Percentiles rank a stretch among this genome's conserved stretches.
phyloP scores from a whole-genome alignment of 2,329 filamentous ascomycete species.

The Colletotrichum sp. region DNA sequence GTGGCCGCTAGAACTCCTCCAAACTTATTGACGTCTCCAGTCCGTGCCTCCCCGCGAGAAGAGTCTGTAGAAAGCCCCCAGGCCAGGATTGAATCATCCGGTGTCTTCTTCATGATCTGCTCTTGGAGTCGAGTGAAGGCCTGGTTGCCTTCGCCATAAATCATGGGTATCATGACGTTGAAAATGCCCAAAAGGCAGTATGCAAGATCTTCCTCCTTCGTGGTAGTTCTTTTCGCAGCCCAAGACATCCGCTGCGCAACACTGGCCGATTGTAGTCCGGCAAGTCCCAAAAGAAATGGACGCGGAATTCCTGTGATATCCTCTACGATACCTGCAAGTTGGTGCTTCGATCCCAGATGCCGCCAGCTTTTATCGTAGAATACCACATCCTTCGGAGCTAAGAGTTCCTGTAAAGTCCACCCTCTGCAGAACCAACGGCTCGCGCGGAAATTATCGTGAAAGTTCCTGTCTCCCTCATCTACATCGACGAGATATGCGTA shows the following conservation, averaged over 20 bases:
- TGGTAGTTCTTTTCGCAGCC: conserved; percentile 21
- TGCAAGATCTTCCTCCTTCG: conserved; percentile 21
- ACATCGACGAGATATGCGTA: conserved; percentile 26
- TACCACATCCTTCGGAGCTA: conserved; percentile 24
- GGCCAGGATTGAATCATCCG: conserved; percentile 25
- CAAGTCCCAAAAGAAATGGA: neutral
- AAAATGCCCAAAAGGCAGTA: conserved; percentile 27
- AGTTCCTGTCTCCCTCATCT: neutral
- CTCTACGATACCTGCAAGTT: conserved; percentile 23
- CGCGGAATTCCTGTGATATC: conserved; percentile 33
- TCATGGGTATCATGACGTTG: conserved; percentile 20
- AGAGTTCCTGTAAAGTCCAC: conserved; percentile 28
- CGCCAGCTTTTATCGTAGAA: conserved; percentile 27
- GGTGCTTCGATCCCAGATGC: conserved; percentile 12
- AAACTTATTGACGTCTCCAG: neutral
- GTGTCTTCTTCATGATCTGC: conserved; percentile 18
- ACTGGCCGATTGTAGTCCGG: conserved; percentile 8
- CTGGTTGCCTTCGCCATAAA: conserved; percentile 21
- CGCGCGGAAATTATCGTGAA: neutral
- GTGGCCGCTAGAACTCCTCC: neutral
- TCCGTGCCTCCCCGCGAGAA: neutral
- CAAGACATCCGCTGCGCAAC: conserved; percentile 27
- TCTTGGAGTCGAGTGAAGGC: conserved; percentile 23
- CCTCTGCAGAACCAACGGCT: conserved; percentile 28
- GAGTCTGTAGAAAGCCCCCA: conserved; percentile 3